These are phyloP conservation scores for Monilinia aucupariae DNA, from an alignment of 2,329 filamentous ascomycete genomes.

Conservation along the genomic window DNA sequence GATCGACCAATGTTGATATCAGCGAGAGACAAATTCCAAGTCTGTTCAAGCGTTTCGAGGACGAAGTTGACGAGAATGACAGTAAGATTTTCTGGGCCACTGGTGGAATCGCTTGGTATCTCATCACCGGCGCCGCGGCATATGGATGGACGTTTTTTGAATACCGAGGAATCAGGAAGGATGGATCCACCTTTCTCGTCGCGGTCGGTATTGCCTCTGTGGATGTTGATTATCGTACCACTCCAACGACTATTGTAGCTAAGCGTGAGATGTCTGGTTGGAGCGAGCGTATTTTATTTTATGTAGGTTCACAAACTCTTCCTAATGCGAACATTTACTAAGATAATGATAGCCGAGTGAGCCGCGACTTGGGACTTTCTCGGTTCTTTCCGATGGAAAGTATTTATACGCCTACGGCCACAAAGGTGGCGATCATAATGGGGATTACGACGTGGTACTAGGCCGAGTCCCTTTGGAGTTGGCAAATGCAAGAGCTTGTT, in stretches of 20 bases:
- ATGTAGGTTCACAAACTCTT: background rate
- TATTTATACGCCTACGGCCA: slow-evolving; percentile 26
- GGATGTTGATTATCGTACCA: slow-evolving; percentile 8
- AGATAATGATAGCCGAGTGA: slow-evolving; percentile 13
- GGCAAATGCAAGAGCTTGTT: slow-evolving; percentile 8
- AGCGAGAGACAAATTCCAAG: slow-evolving; percentile 15
- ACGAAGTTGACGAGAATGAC: slow-evolving; percentile 11
- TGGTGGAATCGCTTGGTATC: slow-evolving; percentile 12
- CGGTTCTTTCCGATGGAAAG: slow-evolving; percentile 7
- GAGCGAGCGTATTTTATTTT: slow-evolving; percentile 6
- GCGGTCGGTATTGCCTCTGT: slow-evolving; percentile 13
- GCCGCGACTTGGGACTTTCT: slow-evolving; percentile 23
- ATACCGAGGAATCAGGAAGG: slow-evolving; percentile 2
- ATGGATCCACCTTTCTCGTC: slow-evolving; percentile 9
- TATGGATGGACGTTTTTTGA: slow-evolving; percentile 17
- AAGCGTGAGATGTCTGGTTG: slow-evolving; percentile 6
- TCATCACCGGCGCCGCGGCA: background rate
- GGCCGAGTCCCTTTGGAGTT: slow-evolving; percentile 16
- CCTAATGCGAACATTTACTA: background rate
- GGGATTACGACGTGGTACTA: slow-evolving; percentile 21
- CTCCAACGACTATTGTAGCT: slow-evolving; percentile 7
- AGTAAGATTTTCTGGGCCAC: slow-evolving; percentile 9
- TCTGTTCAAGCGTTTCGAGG: slow-evolving; percentile 5
- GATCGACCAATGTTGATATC: slow-evolving; percentile 6
- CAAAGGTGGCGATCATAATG: slow-evolving; percentile 15